Percentiles rank a stretch among this genome's conserved stretches.
These are phyloP conservation scores for Saprolegnia diclina DNA, from an alignment of 352 stramenopile species.

Conservation along the genomic window DNA sequence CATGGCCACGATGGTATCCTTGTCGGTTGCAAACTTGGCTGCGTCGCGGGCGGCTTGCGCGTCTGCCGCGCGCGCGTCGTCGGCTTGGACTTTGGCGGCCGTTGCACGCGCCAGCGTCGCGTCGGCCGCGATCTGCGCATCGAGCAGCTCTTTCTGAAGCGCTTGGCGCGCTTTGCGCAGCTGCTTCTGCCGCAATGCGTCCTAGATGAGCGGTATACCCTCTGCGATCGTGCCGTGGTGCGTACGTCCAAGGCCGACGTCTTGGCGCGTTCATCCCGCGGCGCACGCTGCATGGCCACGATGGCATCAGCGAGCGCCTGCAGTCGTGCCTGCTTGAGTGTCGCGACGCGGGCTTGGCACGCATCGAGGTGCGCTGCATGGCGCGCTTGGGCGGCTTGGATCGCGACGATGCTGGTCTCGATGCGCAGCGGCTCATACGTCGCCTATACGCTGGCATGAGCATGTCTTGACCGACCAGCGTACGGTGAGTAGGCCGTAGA, in stretches of 20 bases:
- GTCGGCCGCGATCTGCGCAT: conserved; percentile 15
- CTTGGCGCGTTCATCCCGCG: too few species aligned
- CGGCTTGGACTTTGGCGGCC: neutral
- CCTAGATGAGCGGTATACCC: neutral
- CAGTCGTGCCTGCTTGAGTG: neutral
- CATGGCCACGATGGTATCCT: conserved; percentile 7
- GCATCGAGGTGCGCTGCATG: neutral
- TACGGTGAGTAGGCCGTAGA: conserved; percentile 6
- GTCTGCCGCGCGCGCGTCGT: neutral
- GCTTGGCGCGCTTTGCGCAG: neutral
- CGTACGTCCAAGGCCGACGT: neutral
- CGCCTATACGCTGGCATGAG: neutral
- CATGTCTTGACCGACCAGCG: neutral
- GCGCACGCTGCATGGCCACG: neutral
- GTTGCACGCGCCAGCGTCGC: neutral
- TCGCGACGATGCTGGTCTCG: neutral
- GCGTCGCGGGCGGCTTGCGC: conserved; percentile 1
- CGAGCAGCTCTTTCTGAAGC: conserved; percentile 13
- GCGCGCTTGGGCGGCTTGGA: neutral
- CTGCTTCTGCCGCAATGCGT: neutral
- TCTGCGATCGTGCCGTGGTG: too few species aligned
- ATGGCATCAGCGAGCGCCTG: conserved; percentile 18
- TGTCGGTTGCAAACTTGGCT: neutral
- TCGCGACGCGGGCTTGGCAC: neutral
- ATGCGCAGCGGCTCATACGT: conserved; percentile 3